These are phyloP conservation scores for Macroventuria anomochaeta DNA, from an alignment of 2,329 filamentous ascomycete species.

Conservation along the genomic window DNA sequence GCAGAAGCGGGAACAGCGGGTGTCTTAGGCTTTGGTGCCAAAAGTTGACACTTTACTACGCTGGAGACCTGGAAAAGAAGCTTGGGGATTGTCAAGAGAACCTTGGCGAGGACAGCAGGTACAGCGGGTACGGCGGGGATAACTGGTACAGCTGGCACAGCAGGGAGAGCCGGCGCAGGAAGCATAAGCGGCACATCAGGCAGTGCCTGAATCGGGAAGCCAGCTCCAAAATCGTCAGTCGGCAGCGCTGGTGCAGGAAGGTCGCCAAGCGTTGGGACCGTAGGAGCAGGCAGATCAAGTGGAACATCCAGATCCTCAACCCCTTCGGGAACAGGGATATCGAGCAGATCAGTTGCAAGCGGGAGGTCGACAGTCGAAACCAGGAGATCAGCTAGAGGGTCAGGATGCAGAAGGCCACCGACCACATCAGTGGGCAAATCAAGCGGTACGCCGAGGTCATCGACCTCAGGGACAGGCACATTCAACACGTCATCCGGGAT, in stretches of 20 bases:
- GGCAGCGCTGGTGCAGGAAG: neutral
- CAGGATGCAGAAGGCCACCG: neutral
- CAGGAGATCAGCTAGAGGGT: neutral
- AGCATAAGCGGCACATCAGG: too few species aligned
- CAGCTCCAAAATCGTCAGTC: neutral
- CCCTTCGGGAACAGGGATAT: neutral
- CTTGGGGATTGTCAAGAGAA: neutral
- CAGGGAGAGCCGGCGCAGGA: neutral
- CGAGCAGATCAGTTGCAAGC: neutral
- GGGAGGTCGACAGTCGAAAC: neutral
- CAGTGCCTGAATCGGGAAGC: too few species aligned
- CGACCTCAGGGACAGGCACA: neutral
- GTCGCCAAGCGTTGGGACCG: too few species aligned
- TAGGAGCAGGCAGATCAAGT: neutral
- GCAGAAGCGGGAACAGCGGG: too few species aligned
- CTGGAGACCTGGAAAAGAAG: conserved; percentile 7
- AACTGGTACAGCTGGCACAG: neutral
- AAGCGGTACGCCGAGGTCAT: neutral
- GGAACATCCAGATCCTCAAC: neutral
- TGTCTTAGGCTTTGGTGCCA: neutral
- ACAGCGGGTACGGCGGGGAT: neutral
- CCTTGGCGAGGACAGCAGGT: neutral
- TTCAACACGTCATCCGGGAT: neutral
- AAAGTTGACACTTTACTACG: conserved; percentile 2
- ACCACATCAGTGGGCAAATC: neutral